These are phyloP conservation scores for Artemisia tridentata DNA, from an alignment of 129 eudicot species.

Conservation along the genomic window DNA sequence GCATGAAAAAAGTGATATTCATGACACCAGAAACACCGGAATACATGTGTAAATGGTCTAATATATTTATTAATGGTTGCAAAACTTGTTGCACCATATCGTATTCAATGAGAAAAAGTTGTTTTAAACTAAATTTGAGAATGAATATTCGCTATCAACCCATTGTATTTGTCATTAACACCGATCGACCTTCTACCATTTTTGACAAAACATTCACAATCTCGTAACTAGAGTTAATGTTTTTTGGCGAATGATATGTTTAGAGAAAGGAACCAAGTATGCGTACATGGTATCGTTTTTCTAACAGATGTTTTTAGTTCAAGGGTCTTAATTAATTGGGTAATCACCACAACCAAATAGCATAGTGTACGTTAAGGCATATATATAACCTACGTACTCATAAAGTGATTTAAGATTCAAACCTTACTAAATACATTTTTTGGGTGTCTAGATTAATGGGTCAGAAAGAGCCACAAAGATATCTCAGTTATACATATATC, in stretches of 20 bases:
- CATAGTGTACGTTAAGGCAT: not conserved
- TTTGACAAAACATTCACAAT: not conserved
- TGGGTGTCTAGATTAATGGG: not conserved
- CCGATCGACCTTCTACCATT: not conserved
- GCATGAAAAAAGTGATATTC: not conserved
- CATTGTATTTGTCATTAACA: not conserved
- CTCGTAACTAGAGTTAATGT: too few relatives aligned
- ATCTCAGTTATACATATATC: not conserved
- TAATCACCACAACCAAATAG: too few relatives aligned
- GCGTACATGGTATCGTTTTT: too few relatives aligned
- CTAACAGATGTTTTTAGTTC: too few relatives aligned
- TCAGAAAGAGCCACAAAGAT: not conserved
- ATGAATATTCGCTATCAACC: not conserved
- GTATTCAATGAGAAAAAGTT: not conserved
- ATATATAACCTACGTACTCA: too few relatives aligned
- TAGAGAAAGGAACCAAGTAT: too few relatives aligned
- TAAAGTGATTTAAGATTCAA: too few relatives aligned
- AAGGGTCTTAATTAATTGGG: too few relatives aligned
- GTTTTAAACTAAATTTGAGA: not conserved
- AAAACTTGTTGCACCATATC: conserved; percentile 16
- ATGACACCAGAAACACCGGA: not conserved
- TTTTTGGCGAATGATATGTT: too few relatives aligned
- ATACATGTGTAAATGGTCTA: conserved; percentile 15
- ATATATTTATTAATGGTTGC: conserved; percentile 8
- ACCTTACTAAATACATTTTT: too few relatives aligned